Base-by-base conservation (phyloP, 192 early-diverging fungal species). In the Dissophora globulifera region DNA sequence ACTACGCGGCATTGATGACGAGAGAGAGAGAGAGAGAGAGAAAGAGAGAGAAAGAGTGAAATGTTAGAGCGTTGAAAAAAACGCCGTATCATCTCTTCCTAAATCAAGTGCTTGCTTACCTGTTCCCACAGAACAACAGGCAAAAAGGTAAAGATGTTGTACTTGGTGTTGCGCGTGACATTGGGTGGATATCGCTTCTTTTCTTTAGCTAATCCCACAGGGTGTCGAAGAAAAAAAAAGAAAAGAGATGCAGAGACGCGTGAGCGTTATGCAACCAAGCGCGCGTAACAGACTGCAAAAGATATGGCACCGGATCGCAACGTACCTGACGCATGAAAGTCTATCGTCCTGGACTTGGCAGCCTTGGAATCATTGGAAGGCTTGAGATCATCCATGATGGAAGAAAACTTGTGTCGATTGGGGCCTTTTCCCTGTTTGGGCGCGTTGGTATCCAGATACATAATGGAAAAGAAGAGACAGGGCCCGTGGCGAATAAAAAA, bases 101-200 rank as follows among this genome's bases (percentile, higher is more conserved):
- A 26, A 12, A 4, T 4, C 17, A 26, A 23, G 10, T 31, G 43
- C 16, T n/a, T 16, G 17, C 45, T 27, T 30, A 88, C 88, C 76
- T 94, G 92, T 78, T 94, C 90, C 79, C 86, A 92, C 45, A 95
- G 84, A 12, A 95, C 92, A 30, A 92, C 62, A 16, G 93, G 93
- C 35, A 95, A 57, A 55, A 95, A 95, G 15, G 88, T 93, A 26
- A 93, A 65, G 10, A 92, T 55, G 71, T 86, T 93, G 80, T 95
- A 95, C 78, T 92, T 93, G 75, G 96, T 94, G 81, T 97, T 97
- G 47, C 88, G 81, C 11, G 96, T 86, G 31, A 93, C 85, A 80
- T 98, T 98, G 4, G 88, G 87, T 20, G 93, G 75, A 69, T 82
- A 92, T 67, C 84, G 83, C 25, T 82, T 80, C 63, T 84, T 86